A percentile compares a stretch with the other conserved stretches of the same genome.
phyloP scores from a whole-genome alignment of 805 yeast genomes.

The Lipomyces kockii region DNA sequence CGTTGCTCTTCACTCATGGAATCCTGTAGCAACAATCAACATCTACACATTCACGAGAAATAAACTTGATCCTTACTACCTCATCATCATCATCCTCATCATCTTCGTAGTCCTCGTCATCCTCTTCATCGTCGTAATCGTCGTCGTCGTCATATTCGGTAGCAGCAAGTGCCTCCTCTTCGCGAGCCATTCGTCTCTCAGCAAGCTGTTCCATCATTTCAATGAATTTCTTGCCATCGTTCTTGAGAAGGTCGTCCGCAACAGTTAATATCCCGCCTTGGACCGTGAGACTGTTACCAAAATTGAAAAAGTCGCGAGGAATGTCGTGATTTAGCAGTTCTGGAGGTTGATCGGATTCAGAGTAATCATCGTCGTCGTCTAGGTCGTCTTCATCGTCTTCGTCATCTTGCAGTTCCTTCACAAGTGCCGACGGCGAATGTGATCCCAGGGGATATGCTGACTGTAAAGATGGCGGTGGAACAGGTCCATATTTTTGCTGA shows the following conservation, averaged over 20 bases:
- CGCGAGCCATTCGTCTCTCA: slow-evolving; percentile 52
- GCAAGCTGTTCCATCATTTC: slow-evolving; percentile 81
- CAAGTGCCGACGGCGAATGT: slow-evolving; percentile 23
- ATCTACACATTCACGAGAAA: background rate
- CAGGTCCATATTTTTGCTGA: slow-evolving; percentile 37
- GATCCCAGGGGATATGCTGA: slow-evolving; percentile 24
- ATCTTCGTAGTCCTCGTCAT: slow-evolving; percentile 40
- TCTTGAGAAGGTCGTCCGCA: slow-evolving; percentile 78
- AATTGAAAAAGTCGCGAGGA: slow-evolving; percentile 40
- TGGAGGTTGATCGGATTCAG: slow-evolving; percentile 30
- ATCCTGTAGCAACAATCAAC: slow-evolving; percentile 23
- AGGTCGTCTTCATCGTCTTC: slow-evolving; percentile 34
- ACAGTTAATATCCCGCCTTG: slow-evolving; percentile 58
- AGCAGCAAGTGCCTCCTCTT: slow-evolving; percentile 43
- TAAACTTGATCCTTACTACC: slow-evolving; percentile 13
- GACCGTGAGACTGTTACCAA: slow-evolving; percentile 43
- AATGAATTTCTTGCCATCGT: slow-evolving; percentile 77
- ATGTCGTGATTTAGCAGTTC: slow-evolving; percentile 26
- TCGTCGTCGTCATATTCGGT: slow-evolving; percentile 45
- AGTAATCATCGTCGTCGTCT: slow-evolving; percentile 34
- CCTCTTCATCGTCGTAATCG: slow-evolving; percentile 44
- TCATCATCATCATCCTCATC: slow-evolving; percentile 40
- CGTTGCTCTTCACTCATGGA: slow-evolving; percentile 58
- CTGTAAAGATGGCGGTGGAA: slow-evolving; percentile 28
- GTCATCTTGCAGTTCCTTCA: slow-evolving; percentile 28